Base-by-base conservation (phyloP, 2,329 filamentous ascomycete species). In the Chrysosporium queenslandicum region DNA sequence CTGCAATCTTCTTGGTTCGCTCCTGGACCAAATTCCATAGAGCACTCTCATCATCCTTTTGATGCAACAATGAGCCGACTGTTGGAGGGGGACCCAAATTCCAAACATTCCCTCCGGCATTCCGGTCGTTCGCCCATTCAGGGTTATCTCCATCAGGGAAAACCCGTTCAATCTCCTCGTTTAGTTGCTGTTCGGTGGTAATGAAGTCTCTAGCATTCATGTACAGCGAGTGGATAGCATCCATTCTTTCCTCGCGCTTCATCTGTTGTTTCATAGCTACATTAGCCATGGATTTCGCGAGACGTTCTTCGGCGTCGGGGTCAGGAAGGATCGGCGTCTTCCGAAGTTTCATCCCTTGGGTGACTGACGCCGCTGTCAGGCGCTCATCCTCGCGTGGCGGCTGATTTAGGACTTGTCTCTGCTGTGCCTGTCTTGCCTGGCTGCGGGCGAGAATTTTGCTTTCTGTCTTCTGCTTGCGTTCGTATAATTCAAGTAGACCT, bases 171-270 rank as follows among this genome's bases (percentile, higher is more conserved):
- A 96, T 83, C 58, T 82, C 78, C 14, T 75, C 74, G 60, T 86
- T 78, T 30, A 98, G 78, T 66, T 94, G 84, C 47, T 77, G 72
- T 66, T 94, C 89, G 21, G 78, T 83, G 16, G 88, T 83, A 64
- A 98, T 96, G 71, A 97, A 98, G 36, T 80, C 74, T 23, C 85
- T 80, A 4, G 92, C 89, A 60, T 89, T 86, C 72, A 92, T 86
- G 71, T 98, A 98, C 11, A 98, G 78, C 54, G 87, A 82, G 69
- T 95, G 87, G 27, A 98, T 71, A 14, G 83, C 78, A 58, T 91
- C 81, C 55, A 79, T 76, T 47, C 85, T 79, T 50, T 77, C 74
- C 53, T 82, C 76, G 40, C 75, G 73, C 64, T 82, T 81, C 50
- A 72, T 66, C 8, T 68, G 70, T 29, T 74, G 66, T 39, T 76